Evolutionary conservation across 371 early-diverging fungal genomes (phyloP).

Genomic region (Parasitella parasitica): DNA sequence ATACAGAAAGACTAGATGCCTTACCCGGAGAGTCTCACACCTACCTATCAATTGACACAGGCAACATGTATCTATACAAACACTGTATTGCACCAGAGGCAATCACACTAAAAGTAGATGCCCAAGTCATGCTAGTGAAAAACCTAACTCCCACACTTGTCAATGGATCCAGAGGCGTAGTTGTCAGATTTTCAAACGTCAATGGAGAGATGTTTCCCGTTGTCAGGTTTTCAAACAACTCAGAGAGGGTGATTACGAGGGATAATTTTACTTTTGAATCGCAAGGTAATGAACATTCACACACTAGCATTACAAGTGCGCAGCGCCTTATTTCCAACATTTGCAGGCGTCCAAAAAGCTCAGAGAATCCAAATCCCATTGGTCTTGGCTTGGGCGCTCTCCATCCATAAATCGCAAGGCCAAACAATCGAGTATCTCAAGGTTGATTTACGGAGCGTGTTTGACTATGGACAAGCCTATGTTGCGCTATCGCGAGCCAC

Average conservation of each 20-base stretch:
- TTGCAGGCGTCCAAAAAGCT: not conserved
- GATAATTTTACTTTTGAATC: not conserved
- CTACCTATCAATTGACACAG: slow-evolving; percentile 41
- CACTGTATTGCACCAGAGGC: slow-evolving; percentile 51
- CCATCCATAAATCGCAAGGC: slow-evolving; percentile 93
- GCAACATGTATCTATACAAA: slow-evolving; percentile 40
- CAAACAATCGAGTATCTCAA: slow-evolving; percentile 85
- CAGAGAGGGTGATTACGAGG: not conserved
- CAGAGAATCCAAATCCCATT: slow-evolving; percentile 66
- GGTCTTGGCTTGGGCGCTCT: slow-evolving; percentile 67
- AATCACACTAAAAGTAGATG: slow-evolving; percentile 68
- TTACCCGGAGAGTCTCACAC: slow-evolving; percentile 45
- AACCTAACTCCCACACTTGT: slow-evolving; percentile 73
- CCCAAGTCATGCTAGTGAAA: slow-evolving; percentile 89
- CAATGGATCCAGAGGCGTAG: slow-evolving; percentile 84
- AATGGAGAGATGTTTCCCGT: not conserved
- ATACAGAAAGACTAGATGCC: slow-evolving; percentile 49
- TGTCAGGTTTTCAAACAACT: slow-evolving; percentile 49
- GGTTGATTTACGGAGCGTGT: slow-evolving; percentile 78
- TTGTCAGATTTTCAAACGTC: slow-evolving; percentile 50
- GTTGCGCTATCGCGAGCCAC: slow-evolving; percentile 89
- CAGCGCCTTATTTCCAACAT: too few species aligned
- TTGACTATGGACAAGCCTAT: slow-evolving; percentile 92
- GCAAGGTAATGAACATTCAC: too few species aligned
- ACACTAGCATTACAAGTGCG: too few species aligned